These are phyloP conservation scores for Epithemia pelagica DNA, from an alignment of 108 stramenopile species.

Conservation along the genomic window DNA sequence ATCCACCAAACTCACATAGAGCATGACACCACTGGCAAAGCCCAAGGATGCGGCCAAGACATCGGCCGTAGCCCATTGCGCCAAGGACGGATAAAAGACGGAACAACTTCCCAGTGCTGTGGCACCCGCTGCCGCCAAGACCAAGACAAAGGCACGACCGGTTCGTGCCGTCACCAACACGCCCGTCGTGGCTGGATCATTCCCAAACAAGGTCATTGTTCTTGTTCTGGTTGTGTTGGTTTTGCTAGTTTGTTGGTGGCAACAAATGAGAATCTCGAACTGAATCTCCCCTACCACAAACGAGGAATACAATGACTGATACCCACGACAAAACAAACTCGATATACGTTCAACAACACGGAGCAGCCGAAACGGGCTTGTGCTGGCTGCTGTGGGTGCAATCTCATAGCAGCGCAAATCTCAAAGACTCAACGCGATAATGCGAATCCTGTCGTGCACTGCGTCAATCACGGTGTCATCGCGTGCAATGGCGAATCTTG, in stretches of 20 bases:
- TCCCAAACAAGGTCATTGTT: neutral
- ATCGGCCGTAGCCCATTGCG: constrained; percentile 40
- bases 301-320: no score
- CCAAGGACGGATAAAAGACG: constrained; percentile 62
- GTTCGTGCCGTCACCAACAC: constrained; percentile 20
- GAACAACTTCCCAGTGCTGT: constrained; percentile 54
- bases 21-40: constrained; percentile 82
- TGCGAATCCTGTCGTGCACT: no score
- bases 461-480: no score
- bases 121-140: constrained; percentile 29
- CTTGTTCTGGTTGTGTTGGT: neutral
- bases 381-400: no score
- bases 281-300: no score
- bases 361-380: no score
- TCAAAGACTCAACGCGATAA: no score
- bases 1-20: constrained; percentile 79
- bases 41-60: constrained; percentile 62
- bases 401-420: no score
- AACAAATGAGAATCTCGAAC: neutral
- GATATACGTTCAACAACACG: no score
- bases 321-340: no score
- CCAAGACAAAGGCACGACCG: constrained; percentile 32
- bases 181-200: neutral
- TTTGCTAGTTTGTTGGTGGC: neutral
- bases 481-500: no score